Evolutionary conservation across 2,329 filamentous ascomycete species (phyloP).

Genomic region (Remersonia thermophila): DNA sequence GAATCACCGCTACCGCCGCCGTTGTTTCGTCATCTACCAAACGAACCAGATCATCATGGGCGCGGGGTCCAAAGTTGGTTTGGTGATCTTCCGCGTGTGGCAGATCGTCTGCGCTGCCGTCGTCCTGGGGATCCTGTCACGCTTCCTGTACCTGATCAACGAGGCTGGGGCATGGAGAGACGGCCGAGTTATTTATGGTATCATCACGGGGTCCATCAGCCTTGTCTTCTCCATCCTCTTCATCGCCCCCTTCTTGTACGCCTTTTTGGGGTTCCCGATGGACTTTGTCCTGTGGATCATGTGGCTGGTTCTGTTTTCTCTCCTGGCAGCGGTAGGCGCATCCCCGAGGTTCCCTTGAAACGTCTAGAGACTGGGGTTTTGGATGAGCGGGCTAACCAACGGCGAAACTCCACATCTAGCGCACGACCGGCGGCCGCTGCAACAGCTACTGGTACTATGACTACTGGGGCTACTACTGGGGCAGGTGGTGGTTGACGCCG

Average conservation of each 20-base stretch:
- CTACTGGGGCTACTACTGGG: slow-evolving; percentile 4
- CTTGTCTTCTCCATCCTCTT: slow-evolving; percentile 11
- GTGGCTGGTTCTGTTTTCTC: slow-evolving; percentile 14
- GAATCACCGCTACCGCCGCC: too few species aligned
- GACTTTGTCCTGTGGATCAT: slow-evolving; percentile 13
- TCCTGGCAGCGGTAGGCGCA: slow-evolving; percentile 11
- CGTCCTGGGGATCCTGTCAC: slow-evolving; percentile 10
- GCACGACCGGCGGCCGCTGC: too few species aligned
- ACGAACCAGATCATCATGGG: slow-evolving; percentile 6
- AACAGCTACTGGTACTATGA: neutral
- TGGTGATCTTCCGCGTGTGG: slow-evolving; percentile 9
- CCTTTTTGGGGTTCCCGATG: slow-evolving; percentile 10
- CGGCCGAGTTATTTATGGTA: slow-evolving; percentile 10
- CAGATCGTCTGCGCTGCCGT: slow-evolving; percentile 13
- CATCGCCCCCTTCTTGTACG: slow-evolving; percentile 11
- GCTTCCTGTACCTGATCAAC: slow-evolving; percentile 7
- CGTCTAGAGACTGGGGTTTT: too few species aligned
- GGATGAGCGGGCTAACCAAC: too few species aligned
- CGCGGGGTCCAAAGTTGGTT: slow-evolving; percentile 1
- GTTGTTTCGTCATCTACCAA: neutral
- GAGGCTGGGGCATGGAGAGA: slow-evolving; percentile 6
- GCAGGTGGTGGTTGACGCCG: slow-evolving; percentile 1
- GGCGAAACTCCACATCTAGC: too few species aligned
- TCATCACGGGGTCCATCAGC: slow-evolving; percentile 11
- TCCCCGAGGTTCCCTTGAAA: too few species aligned